Evolutionary conservation across 2,329 filamentous ascomycete species (phyloP), one percentile per base, ranked within the genome.

Genomic region (Fusarium protoensiforme): DNA sequence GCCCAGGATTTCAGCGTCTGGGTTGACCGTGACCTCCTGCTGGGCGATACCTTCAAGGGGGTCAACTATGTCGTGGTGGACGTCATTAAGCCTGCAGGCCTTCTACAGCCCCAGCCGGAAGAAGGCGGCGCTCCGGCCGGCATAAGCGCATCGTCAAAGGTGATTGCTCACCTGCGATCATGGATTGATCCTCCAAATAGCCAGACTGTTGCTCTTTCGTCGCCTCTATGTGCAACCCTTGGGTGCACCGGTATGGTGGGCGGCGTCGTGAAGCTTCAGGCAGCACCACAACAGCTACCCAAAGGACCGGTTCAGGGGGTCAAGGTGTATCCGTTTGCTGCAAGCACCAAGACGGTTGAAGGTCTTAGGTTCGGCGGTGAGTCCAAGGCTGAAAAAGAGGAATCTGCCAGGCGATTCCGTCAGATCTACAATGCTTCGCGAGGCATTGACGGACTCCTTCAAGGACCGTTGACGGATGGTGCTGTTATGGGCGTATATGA

Each of bases 171-270:
- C 71, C 82, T 98, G 5, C 85, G 89, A 41, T 84, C 90, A 2
- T 99, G 96, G 97, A 90, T 95, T 66, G 94, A 97, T 78, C 92
- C 95, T 2, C 95, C 96, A 1, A 94, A 96, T 78, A 92, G 91
- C 61, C 91, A 93, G 71, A 93, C 96, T 69, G 90, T 91, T 57
- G 94, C 94, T 1, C 85, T 99, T 27, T 98, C 96, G 1, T 89
- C 91, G 0, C 84, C 91, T 5, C 85, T 99, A 8, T 97, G 94
- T 81, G 89, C 89, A 33, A 89, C 93, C 1, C 86, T 99, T 24
- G 92, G 91, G 3, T 91, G 90, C 61, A 85, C 90, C 41, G 92
- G 91, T 2, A 88, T 97, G 60, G 93, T 97, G 11, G 96, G 96
- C 14, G 94, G 95, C 1, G 90, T 98, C 46, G 89, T 98, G 64